phyloP scores from a whole-genome alignment of 257 asterid genomes.

The Solanum phureja region DNA sequence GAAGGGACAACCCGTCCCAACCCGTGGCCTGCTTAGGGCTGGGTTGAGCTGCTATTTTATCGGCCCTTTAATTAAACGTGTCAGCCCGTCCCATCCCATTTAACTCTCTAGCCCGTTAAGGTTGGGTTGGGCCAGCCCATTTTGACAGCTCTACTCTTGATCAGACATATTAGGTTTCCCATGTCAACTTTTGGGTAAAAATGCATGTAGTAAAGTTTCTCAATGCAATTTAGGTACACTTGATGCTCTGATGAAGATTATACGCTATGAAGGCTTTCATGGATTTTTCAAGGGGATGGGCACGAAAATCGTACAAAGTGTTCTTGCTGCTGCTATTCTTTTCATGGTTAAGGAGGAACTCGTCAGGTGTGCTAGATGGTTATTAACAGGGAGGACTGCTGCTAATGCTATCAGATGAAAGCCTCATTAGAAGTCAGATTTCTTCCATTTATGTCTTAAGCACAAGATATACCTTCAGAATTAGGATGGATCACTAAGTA shows the following conservation, averaged over 20 bases:
- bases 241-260: conserved; percentile 86
- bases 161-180: neutral
- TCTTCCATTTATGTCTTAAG: neutral
- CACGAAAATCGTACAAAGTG: conserved; percentile 89
- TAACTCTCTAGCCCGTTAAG: too few relatives aligned
- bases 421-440: conserved; percentile 6
- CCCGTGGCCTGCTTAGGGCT: too few relatives aligned
- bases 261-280: conserved; percentile 62
- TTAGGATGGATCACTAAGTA: neutral
- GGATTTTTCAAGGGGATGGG: conserved; percentile 93
- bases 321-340: conserved; percentile 91
- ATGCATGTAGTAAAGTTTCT: neutral
- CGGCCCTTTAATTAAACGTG: too few relatives aligned
- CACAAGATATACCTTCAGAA: neutral
- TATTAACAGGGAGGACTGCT: conserved; percentile 36
- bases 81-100: too few relatives aligned
- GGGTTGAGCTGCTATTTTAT: too few relatives aligned
- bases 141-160: neutral
- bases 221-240: conserved; percentile 50
- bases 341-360: conserved; percentile 99
- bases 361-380: conserved; percentile 70
- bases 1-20: too few relatives aligned
- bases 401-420: conserved; percentile 15
- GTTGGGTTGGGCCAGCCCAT: too few relatives aligned
- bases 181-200: neutral